Percentiles rank a stretch among this genome's conserved stretches.
Conservation (phyloP, 306 rosid genomes). For the Arachis hypogaea region DNA sequence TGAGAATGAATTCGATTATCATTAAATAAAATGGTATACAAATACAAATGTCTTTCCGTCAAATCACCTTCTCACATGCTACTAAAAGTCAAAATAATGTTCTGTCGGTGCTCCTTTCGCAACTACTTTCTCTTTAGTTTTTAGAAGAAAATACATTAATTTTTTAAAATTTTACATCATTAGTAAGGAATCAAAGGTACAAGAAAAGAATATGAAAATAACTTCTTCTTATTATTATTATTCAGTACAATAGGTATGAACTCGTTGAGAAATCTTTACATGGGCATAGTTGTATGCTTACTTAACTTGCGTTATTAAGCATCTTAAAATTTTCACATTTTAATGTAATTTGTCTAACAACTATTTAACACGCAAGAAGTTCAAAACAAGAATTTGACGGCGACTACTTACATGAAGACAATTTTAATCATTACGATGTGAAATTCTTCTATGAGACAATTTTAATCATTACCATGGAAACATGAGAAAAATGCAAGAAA, state of each 20-base stretch:
- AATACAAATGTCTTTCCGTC: background rate
- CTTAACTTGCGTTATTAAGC: background rate
- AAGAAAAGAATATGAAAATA: background rate
- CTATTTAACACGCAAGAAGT: too few species aligned
- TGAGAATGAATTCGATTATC: too few species aligned
- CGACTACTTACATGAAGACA: too few species aligned
- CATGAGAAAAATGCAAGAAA: too few species aligned
- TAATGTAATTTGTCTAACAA: too few species aligned
- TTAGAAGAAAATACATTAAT: too few species aligned
- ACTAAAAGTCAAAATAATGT: slow-evolving; percentile 31
- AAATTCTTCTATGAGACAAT: too few species aligned
- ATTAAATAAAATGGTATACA: background rate
- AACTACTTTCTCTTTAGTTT: background rate
- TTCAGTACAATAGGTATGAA: background rate
- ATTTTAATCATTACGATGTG: too few species aligned
- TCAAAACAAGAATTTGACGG: too few species aligned
- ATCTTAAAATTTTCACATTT: background rate
- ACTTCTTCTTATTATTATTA: background rate
- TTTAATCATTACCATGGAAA: too few species aligned
- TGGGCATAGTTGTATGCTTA: background rate
- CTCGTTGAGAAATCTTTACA: background rate
- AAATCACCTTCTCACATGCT: background rate
- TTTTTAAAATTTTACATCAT: background rate
- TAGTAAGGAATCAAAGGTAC: background rate
- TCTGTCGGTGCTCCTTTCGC: slow-evolving; percentile 46